Base-by-base conservation (phyloP, 345 rosid species). In the Anastatica hierochuntica region DNA sequence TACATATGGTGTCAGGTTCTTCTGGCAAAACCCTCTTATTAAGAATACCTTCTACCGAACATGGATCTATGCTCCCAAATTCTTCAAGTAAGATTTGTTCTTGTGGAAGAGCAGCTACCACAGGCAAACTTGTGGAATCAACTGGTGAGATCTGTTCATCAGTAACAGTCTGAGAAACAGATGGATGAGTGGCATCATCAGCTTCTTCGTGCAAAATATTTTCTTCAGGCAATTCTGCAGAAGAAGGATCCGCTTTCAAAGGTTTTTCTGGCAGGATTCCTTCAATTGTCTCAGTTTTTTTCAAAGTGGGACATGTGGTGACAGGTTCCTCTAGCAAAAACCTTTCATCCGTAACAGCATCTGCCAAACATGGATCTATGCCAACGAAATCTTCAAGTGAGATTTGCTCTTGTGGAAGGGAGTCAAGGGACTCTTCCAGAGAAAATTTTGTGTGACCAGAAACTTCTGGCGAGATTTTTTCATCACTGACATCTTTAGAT, bases 21-120 rank as follows among this genome's bases (percentile, higher is more conserved):
- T 62, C 67, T 16, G 7, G 59, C 27, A 51, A 51, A 61, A 17
- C 44, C 51, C 14, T 51, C 30, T 9, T 24, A 34, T 34, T 58
- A 34, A 21, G 38, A 43, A 42, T 42, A 56, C 39, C 19, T 63
- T 38, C 61, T 54, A 3, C 24, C 14, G 30, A 21, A 38, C 15
- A 63, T 9, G 19, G 62, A 46, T 46, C 14, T 43, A 24, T 46
- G 8, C 61, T 46, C 21, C 30, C 14, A 63, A 19, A 7, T 38
- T 63, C 55, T 6, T 45, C 55, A 30, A 11, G n/a, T 15, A 15
- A 8, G 48, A 33, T 39, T 12, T 47, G 26, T 35, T 46, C 43
- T 46, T 37, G 61, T 14, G 26, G 49, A 43, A 36, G 13, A 43
- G 30, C 60, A 26, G 40, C 40, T 63, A 15, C 49, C 34, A 54